A percentile compares a stretch with the other conserved stretches of the same genome.
Evolutionary conservation across 306 rosid species (phyloP).

Genomic region (Coriaria nepalensis): DNA sequence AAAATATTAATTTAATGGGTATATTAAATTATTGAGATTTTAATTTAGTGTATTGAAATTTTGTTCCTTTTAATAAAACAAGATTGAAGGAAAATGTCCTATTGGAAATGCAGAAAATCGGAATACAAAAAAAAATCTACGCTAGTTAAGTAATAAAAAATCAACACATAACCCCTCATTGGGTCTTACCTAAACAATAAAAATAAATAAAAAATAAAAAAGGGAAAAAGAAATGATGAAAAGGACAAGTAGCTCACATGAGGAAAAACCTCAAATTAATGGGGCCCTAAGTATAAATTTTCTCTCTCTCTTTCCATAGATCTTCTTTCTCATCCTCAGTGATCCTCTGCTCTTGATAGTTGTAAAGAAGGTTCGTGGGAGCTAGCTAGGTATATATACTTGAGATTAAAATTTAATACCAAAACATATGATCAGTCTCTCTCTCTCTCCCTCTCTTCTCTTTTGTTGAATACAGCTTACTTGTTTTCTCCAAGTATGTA

Average conservation of each 20-base stretch:
- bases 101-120: too few species aligned
- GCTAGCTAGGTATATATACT: too few species aligned
- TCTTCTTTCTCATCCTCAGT: neutral
- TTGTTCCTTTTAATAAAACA: too few species aligned
- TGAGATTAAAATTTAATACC: neutral
- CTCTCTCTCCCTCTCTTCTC: conserved; percentile 9
- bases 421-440: neutral
- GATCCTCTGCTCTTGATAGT: neutral
- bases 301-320: neutral
- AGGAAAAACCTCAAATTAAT: neutral
- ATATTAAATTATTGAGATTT: too few species aligned
- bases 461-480: neutral
- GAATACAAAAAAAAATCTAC: neutral
- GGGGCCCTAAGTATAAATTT: neutral
- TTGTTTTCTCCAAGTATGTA: neutral
- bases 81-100: too few species aligned
- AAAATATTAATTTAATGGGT: too few species aligned
- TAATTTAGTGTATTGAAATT: too few species aligned
- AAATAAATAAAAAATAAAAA: too few species aligned
- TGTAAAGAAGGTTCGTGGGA: conserved; percentile 1
- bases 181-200: neutral
- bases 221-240: neutral
- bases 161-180: neutral
- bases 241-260: neutral
- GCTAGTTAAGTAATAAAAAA: too few species aligned